Evolutionary conservation across 441 rosid species (phyloP), one percentile per base, ranked within the genome.

Genomic region (Monsonia emarginata): DNA sequence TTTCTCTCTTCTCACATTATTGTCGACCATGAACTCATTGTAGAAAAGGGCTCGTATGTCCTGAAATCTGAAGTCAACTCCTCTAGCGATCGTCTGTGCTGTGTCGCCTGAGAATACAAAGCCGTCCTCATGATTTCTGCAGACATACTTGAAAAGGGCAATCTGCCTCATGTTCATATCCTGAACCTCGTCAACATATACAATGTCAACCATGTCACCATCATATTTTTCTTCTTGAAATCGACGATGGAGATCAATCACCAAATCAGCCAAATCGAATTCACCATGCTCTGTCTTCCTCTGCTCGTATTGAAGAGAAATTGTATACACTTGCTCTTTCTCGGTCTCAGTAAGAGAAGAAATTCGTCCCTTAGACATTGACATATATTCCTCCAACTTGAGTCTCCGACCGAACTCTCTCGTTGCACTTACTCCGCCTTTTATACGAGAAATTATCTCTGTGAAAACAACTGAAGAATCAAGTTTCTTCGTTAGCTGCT

Each of bases 21-120:
- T 11, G 4, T 63, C 40, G 28, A 19, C 31, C 27, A 22, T 22
- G n/a, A 67, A 67, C 2, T 67, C 42, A n/a, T 57, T 36, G 63
- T 67, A 67, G 54, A 67, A 67, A 18, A 72, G 48, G 38, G 80
- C 54, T 50, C 77, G 36, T 63, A 77, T 77, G 28, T 77, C 80
- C 9, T 70, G 66, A 28, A 77, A 77, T n/a, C 74, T 59, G n/a
- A 77, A 74, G 56, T 77, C 78, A 26, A 77, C 34, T 19, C 78
- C 81, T 59, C 68, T 67, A 1, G 75, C 73, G 67, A 77, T 74
- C n/a, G 71, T 66, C 52, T 66, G 30, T 1, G 72, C 68, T 5
- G 68, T 67, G 34, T 66, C 64, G 0, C 71, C 72, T 0, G 71
- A 67, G 31, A 67, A 66, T 21, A 66, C 28, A 6, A 61, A 72